Percentiles rank a stretch among this genome's conserved stretches.
Evolutionary conservation across 2,329 filamentous ascomycete genomes (phyloP).

Genomic region (Hymenotorrendiella dingleyae): DNA sequence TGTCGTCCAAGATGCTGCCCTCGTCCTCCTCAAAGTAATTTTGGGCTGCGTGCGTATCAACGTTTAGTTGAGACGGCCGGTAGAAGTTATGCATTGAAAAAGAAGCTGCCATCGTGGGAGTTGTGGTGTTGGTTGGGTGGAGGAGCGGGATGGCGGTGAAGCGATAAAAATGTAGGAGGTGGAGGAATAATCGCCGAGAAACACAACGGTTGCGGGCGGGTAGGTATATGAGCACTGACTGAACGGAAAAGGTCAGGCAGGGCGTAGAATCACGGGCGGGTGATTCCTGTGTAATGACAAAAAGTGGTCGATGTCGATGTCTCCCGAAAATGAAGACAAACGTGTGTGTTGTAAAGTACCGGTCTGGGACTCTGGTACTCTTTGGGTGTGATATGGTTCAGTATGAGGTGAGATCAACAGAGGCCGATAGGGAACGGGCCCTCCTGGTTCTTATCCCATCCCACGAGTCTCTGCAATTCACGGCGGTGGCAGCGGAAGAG

Average conservation of each 20-base stretch:
- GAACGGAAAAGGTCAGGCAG: background rate
- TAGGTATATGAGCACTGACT: slow-evolving; percentile 4
- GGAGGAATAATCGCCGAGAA: slow-evolving; percentile 14
- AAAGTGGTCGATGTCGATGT: slow-evolving; percentile 10
- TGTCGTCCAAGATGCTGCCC: slow-evolving; percentile 54
- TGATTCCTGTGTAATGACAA: slow-evolving; percentile 18
- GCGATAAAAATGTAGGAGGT: slow-evolving; percentile 15
- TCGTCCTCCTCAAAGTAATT: slow-evolving; percentile 59
- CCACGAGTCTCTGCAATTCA: slow-evolving; percentile 12
- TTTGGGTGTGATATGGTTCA: too few relatives aligned
- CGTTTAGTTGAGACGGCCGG: slow-evolving; percentile 26
- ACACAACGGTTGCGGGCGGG: slow-evolving; percentile 10
- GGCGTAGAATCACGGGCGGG: slow-evolving; percentile 8
- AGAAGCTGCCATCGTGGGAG: slow-evolving; percentile 25
- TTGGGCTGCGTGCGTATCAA: slow-evolving; percentile 30
- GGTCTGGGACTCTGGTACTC: too few relatives aligned
- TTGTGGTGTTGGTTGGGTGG: slow-evolving; percentile 16
- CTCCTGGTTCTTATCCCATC: slow-evolving; percentile 24
- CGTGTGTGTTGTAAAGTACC: slow-evolving; percentile 17
- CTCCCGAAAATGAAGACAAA: slow-evolving; percentile 15
- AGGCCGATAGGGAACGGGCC: slow-evolving; percentile 25
- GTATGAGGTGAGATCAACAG: slow-evolving; percentile 17
- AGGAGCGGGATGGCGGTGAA: slow-evolving; percentile 25
- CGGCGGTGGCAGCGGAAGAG: slow-evolving; percentile 9
- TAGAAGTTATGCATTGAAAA: slow-evolving; percentile 29